A percentile compares a stretch with the other conserved stretches of the same genome.
phyloP scores from a whole-genome alignment of 169 alveolate species.

The Cryptosporidium bovis region DNA sequence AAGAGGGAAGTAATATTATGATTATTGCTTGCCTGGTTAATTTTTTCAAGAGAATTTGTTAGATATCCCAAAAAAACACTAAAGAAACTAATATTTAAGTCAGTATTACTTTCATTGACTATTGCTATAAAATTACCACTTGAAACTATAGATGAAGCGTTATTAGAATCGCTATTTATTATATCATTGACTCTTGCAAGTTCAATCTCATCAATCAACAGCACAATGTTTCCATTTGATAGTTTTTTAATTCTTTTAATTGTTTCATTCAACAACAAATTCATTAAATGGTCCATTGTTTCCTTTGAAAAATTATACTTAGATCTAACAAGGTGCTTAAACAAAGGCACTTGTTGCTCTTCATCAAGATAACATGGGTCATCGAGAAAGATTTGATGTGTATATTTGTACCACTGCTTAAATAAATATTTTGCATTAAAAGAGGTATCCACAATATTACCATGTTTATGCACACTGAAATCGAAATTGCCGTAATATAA shows the following conservation, averaged over 20 bases:
- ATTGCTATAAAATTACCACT: conserved; percentile 18
- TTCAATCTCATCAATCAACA: conserved; percentile 16
- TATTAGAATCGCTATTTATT: neutral
- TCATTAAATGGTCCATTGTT: neutral
- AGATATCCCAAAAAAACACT: conserved; percentile 11
- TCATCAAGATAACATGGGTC: neutral
- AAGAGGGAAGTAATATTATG: neutral
- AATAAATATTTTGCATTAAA: neutral
- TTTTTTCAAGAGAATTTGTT: neutral
- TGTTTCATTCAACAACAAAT: neutral
- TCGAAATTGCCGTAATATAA: neutral
- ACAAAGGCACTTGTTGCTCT: neutral
- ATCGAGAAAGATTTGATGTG: conserved; percentile 1
- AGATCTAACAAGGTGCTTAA: neutral
- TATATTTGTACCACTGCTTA: neutral
- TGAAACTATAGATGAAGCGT: neutral
- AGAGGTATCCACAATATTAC: neutral
- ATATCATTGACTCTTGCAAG: conserved; percentile 1
- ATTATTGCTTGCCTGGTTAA: neutral
- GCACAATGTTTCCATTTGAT: conserved; percentile 9
- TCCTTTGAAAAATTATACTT: neutral
- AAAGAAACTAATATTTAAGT: neutral
- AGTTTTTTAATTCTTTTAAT: neutral
- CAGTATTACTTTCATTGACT: neutral
- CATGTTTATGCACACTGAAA: neutral